Evolutionary conservation across 192 early-diverging fungal genomes (phyloP), one percentile per base, ranked within the genome.

Genomic region (Dimargaris cristalligena): DNA sequence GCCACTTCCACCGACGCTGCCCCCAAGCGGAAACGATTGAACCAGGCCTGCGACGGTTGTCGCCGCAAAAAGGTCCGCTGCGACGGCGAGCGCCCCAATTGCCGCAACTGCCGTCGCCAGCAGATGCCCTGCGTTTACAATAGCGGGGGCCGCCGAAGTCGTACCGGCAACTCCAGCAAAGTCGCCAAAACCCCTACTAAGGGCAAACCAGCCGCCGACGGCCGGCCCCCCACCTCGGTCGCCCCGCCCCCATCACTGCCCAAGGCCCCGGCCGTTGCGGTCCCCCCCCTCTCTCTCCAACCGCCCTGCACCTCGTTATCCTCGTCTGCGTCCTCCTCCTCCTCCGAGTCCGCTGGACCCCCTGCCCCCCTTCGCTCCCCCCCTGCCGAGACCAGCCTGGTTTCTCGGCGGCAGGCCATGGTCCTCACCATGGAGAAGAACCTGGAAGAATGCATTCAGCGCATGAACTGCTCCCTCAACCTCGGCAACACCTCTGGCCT

Each of bases 21-120:
- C 31, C 28, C 28, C 28, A 56, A 56, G 34, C 54, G 54, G 16
- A 56, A 56, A 23, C 25, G 54, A 14, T 33, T 56, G 3, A 56
- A 26, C 23, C 26, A 33, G 67, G 73, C 73, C 4, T 75, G 73
- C 20, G 59, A 67, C 1, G 70, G 70, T 0, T 75, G 73, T 48
- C 62, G 73, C 9, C 55, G 60, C 61, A 70, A 70, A 52, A 75
- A 75, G 63, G 71, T 75, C 58, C 54, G 69, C 4, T 75, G 73
- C 44, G 73, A 70, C 47, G 73, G 73, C 26, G 67, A 71, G 47
- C 69, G 59, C 1, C 73, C 73, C 2, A 65, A 70, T 6, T 75
- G 73, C 60, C 65, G 60, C 26, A 71, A 75, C 62, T 75, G 73
- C 44, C 63, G 67, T 3, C 71, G 71, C 30, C 68, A 71, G 34